phyloP scores from a whole-genome alignment of 306 rosid genomes.

The Argentina anserina region DNA sequence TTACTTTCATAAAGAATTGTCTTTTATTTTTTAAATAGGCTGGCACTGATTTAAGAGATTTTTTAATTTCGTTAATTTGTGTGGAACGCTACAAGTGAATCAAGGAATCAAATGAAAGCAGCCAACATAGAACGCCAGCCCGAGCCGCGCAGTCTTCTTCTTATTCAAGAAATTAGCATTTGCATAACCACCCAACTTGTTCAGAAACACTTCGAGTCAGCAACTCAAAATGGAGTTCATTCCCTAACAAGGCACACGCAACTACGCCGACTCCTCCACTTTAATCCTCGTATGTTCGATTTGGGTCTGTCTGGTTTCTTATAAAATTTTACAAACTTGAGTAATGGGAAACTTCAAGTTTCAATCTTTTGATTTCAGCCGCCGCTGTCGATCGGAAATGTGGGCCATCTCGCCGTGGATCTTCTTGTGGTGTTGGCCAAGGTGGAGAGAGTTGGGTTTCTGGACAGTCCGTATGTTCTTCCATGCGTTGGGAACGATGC shows the following conservation, averaged over 20 bases:
- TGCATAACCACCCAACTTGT: not conserved
- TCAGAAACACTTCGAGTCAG: not conserved
- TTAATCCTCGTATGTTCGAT: slow-evolving; percentile 58
- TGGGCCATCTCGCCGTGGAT: slow-evolving; percentile 77
- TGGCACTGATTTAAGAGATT: too few relatives aligned
- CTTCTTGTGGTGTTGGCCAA: slow-evolving; percentile 61
- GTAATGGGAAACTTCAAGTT: not conserved
- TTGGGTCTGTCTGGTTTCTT: not conserved
- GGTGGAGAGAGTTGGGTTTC: slow-evolving; percentile 72
- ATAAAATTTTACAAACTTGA: not conserved
- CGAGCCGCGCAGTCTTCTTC: not conserved
- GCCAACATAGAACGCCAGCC: not conserved
- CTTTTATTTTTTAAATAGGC: too few relatives aligned
- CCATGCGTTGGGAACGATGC: slow-evolving; percentile 96
- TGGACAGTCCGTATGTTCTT: slow-evolving; percentile 72
- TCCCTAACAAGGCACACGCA: slow-evolving; percentile 52
- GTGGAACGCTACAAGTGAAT: too few relatives aligned
- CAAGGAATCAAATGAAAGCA: not conserved
- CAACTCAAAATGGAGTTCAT: slow-evolving; percentile 49
- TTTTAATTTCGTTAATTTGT: too few relatives aligned
- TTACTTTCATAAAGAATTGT: too few relatives aligned
- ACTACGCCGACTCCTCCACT: slow-evolving; percentile 35
- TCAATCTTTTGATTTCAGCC: slow-evolving; percentile 42
- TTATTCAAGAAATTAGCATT: not conserved
- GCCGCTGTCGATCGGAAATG: slow-evolving; percentile 84